Conservation (phyloP, 2,329 filamentous ascomycete species). For the Colletotrichum cordylinicola region DNA sequence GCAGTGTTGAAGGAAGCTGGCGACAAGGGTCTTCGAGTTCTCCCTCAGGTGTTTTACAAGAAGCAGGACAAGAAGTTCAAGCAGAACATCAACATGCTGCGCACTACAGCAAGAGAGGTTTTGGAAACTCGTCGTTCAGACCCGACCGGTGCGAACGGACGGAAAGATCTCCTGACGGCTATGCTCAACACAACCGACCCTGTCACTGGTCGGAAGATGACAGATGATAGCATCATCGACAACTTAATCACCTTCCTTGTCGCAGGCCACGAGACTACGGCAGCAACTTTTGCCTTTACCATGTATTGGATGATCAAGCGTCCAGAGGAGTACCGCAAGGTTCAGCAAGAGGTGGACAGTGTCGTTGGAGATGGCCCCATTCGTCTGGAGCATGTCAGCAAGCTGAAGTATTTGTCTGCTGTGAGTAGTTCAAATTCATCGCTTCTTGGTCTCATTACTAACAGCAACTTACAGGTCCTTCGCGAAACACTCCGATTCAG, state of each 20-base stretch:
- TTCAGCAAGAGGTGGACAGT: conserved; percentile 70
- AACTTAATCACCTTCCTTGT: conserved; percentile 75
- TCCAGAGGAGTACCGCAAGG: conserved; percentile 63
- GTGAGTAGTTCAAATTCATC: conserved; percentile 24
- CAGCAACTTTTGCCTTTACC: conserved; percentile 68
- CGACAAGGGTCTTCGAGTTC: conserved; percentile 48
- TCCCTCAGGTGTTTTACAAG: conserved; percentile 52
- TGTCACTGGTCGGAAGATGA: conserved; percentile 66
- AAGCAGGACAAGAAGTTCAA: conserved; percentile 50
- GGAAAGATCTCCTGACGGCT: conserved; percentile 70
- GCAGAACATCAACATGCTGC: conserved; percentile 57
- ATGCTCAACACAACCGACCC: conserved; percentile 70
- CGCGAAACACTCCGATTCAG: conserved; percentile 53
- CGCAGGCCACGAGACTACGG: conserved; percentile 73
- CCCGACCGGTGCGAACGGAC: conserved; percentile 46
- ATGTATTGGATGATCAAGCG: conserved; percentile 71
- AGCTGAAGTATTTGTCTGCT: conserved; percentile 69
- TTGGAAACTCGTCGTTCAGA: conserved; percentile 63
- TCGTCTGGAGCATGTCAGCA: conserved; percentile 61
- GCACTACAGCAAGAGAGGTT: conserved; percentile 60
- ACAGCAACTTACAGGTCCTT: conserved; percentile 40
- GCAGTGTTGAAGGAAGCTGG: conserved; percentile 62
- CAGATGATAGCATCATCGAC: conserved; percentile 64
- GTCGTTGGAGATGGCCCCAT: conserved; percentile 65
- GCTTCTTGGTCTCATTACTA: not conserved